Evolutionary conservation across 2,329 filamentous ascomycete genomes (phyloP), one percentile per base, ranked within the genome.

Genomic region (Aspergillus sp.): DNA sequence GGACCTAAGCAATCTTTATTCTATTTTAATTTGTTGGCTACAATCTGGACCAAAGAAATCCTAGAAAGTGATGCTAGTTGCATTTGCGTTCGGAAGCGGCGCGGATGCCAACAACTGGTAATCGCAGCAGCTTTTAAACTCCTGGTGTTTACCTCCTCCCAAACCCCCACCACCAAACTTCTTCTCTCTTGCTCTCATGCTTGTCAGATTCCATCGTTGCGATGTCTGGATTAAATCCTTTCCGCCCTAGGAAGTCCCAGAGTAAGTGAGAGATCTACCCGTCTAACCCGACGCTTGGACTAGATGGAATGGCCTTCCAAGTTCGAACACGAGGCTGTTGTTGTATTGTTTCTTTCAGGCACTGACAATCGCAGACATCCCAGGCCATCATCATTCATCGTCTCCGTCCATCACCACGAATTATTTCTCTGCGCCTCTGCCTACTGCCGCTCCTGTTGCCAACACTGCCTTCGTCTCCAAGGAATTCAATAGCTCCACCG

Each of bases 151-250:
- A n/a, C n/a, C n/a, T n/a, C n/a, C n/a, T n/a, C n/a, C n/a, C n/a
- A n/a, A n/a, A n/a, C n/a, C n/a, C 29, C 19, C 19, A 19, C 19
- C 19, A 19, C 19, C 19, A 19, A 19, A 19, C 39, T 32, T 43
- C 42, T 37, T 40, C 45, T 46, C 40, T 50, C 49, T 50, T 50
- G 43, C 44, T 47, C 47, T 45, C 48, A 45, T 42, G 44, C 41
- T 38, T 47, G 48, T 39, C 32, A 27, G 28, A 9, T 27, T 29
- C 40, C 10, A 26, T 39, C 42, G 47, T 43, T 59, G 60, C 60
- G 56, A 73, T 73, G 69, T 68, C 69, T 67, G 68, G 65, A 57
- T 70, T 62, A 62, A 75, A 75, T 71, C 71, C 72, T 60, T 75
- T 75, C 63, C 71, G 72, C 64, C 66, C 60, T 67, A 71, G 59